Base-by-base conservation (phyloP, 2,329 filamentous ascomycete genomes). In the Blastomyces emzantsi region DNA sequence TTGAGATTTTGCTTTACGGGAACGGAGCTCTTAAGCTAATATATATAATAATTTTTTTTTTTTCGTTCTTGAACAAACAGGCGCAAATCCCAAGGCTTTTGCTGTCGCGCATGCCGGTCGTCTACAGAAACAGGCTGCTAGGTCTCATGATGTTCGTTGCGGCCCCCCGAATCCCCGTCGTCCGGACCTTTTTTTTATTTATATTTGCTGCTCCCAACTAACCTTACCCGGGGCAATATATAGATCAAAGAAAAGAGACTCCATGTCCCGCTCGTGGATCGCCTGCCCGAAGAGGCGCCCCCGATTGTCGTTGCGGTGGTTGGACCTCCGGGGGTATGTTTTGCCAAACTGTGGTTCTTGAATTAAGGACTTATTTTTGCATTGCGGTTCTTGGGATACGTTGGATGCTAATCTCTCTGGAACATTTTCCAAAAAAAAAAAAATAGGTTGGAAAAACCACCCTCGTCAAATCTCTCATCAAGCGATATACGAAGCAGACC, bases 251-350 rank as follows among this genome's bases (percentile, higher is more conserved):
- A 99, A 78, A 97, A 95, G 78, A 86, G 93, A 65, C 83, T 97
- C 49, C 95, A 99, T 82, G 94, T 99, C 22, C 94, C 94, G 55
- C 89, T 96, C 74, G 90, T 97, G 79, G 94, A 99, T 81, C 88
- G 95, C 69, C 82, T 97, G 36, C 93, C 94, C 68, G 93, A 97
- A 77, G 94, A 97, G 79, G 90, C 94, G 19, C 92, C 94, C 33
- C 94, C 94, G 64, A 86, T 95, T 65, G 87, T 99, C 64, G 93
- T 97, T 70, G 87, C 91, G 66, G 92, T 99, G 65, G 92, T 97
- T 73, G 95, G 94, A 62, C 94, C 94, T 63, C 91, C 94, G 0
- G 94, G 94, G 65, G 93, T 92, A 76, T 68, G 77, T 57, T 39
- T 39, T 39, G 36, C 36, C 7, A 39, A 25, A 9, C 30, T 57